A percentile compares a stretch with the other conserved stretches of the same genome.
These are phyloP conservation scores for Penstemon eatonii DNA, from an alignment of 257 asterid genomes.

Conservation along the genomic window DNA sequence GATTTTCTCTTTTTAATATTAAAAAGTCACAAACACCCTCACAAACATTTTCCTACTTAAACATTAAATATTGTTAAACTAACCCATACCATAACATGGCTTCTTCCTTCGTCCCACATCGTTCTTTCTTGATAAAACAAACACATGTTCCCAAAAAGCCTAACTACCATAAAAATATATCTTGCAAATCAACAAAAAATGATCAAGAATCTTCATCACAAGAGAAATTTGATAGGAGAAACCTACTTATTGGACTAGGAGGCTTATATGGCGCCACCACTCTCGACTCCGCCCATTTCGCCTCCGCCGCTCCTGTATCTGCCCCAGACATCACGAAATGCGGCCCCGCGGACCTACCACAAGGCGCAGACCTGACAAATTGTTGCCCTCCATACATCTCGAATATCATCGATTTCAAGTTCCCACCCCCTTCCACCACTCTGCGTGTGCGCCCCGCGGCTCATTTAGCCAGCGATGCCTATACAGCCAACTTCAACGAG, in stretches of 20 bases:
- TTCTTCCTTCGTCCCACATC: constrained; percentile 36
- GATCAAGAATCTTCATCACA: constrained; percentile 25
- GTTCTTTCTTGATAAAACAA: constrained; percentile 30
- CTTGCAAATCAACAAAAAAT: constrained; percentile 47
- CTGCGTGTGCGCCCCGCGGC: constrained; percentile 75
- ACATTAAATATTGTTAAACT: neutral
- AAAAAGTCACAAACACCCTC: neutral
- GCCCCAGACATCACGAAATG: constrained; percentile 74
- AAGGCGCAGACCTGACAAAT: constrained; percentile 54
- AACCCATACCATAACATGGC: constrained; percentile 37
- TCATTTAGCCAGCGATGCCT: constrained; percentile 52
- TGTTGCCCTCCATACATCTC: constrained; percentile 69
- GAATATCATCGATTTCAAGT: constrained; percentile 45
- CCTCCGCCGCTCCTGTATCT: constrained; percentile 58
- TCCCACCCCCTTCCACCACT: constrained; percentile 43
- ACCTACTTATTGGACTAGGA: constrained; percentile 64
- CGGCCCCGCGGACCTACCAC: constrained; percentile 70
- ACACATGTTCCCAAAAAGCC: constrained; percentile 26
- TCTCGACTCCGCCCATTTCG: constrained; percentile 45
- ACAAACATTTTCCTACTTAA: constrained; percentile 15
- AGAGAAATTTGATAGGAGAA: constrained; percentile 48
- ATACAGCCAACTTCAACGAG: constrained; percentile 50
- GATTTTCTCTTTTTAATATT: no score
- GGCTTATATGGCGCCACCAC: constrained; percentile 69
- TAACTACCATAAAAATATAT: constrained; percentile 31